Base-by-base conservation (phyloP, 106 monocot species). In the Dendrobium huoshanense region DNA sequence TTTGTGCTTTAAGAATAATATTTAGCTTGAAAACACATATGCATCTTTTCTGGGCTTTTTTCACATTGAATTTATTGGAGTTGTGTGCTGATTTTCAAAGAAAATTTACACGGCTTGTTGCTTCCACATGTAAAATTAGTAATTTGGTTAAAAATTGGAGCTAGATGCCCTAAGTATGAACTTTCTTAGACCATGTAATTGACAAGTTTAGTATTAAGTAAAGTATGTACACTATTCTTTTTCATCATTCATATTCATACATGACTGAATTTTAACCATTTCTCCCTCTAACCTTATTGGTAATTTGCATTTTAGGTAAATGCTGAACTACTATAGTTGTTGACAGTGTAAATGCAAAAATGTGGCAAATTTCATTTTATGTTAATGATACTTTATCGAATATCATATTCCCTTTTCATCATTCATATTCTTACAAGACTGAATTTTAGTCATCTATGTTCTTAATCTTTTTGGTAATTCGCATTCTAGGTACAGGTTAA, bases 401-500 rank as follows among this genome's bases (percentile, higher is more conserved):
- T 78, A 59, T 17, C 67, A 24, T 72, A 81, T 64, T 78, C 81
- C 51, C 13, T 29, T 22, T 33, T 70, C 31, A 70, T 70, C 33
- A 70, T 70, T 70, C 37, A 15, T 70, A 70, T 70, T 65, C 13
- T 17, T 70, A 70, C 31, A 70, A 70, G 15, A 15, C 64, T 65
- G 10, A 9, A 25, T 65, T 65, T 25, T 55, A 5, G 27, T 65
- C 61, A 61, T 29, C 15, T 37, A 7, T n/a, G 5, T 20, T 33
- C 40, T 33, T 70, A 37, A 70, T 70, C 70, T 13, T 70, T 33
- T 31, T 70, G 70, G 70, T 20, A 70, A 70, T 70, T 70, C 22
- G 13, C 37, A 17, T 37, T 37, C 29, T 16, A 37, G 70, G n/a
- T 70, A 70, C 70, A 70, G 33, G 10, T 9, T 70, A 70, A 37